Evolutionary conservation across 2,329 filamentous ascomycete genomes (phyloP).

Genomic region (Nigrospora osmanthi): DNA sequence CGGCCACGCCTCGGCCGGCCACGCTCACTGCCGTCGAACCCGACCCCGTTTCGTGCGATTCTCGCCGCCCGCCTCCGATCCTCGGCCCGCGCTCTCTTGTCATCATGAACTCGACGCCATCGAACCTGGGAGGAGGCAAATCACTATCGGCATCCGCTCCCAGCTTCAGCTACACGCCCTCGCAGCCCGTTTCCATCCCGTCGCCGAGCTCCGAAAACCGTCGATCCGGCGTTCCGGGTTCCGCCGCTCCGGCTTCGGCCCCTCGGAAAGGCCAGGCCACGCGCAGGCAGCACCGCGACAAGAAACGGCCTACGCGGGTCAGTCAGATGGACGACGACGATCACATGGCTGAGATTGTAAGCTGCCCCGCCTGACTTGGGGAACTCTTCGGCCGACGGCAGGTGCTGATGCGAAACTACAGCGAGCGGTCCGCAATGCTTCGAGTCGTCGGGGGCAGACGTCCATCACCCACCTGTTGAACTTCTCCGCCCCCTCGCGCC

Average conservation of each 20-base stretch:
- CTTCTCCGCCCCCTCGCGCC: constrained; percentile 73
- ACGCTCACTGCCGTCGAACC: too few species aligned
- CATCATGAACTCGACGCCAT: constrained; percentile 25
- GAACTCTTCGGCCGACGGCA: background rate
- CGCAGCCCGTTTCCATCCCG: constrained; percentile 32
- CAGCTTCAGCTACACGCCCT: constrained; percentile 31
- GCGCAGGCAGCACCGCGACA: constrained; percentile 78
- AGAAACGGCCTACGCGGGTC: constrained; percentile 55
- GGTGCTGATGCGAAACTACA: constrained; percentile 7
- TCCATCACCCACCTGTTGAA: constrained; percentile 96
- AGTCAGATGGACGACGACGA: constrained; percentile 67
- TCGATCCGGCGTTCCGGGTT: constrained; percentile 31
- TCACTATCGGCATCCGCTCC: constrained; percentile 37
- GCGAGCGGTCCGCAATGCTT: constrained; percentile 46
- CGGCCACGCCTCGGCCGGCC: too few species aligned
- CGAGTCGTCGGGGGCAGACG: constrained; percentile 81
- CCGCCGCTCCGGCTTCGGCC: constrained; percentile 27
- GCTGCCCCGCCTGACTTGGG: constrained; percentile 10
- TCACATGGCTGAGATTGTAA: constrained; percentile 70
- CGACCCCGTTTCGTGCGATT: too few species aligned
- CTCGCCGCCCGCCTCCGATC: background rate
- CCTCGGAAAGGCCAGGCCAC: constrained; percentile 69
- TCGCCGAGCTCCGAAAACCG: constrained; percentile 40
- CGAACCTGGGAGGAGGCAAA: constrained; percentile 38
- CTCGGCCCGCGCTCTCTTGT: constrained; percentile 2